Percentiles rank a stretch among this genome's conserved stretches.
Evolutionary conservation across 345 rosid genomes (phyloP).

Genomic region (Syzygium grande): DNA sequence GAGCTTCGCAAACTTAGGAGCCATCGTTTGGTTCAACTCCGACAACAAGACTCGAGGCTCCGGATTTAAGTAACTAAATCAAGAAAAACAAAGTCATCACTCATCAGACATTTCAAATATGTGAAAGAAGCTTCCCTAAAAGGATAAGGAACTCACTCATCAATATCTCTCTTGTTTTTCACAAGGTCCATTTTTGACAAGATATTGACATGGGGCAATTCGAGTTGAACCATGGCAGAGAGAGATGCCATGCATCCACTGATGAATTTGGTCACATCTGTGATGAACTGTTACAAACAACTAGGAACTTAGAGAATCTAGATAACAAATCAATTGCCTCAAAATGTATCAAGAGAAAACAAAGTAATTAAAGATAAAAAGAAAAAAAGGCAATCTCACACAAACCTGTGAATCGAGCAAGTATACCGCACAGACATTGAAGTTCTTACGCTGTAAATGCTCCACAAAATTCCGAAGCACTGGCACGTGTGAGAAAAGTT

Average conservation of each 20-base stretch:
- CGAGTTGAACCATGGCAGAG: slow-evolving; percentile 93
- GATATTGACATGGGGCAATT: slow-evolving; percentile 80
- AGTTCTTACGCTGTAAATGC: slow-evolving; percentile 77
- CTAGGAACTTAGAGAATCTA: background rate
- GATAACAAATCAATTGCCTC: background rate
- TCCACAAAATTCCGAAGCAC: slow-evolving; percentile 84
- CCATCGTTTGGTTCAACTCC: slow-evolving; percentile 72
- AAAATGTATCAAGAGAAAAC: background rate
- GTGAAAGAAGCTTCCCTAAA: background rate
- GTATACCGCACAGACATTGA: slow-evolving; percentile 78
- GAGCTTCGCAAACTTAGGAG: slow-evolving; percentile 66
- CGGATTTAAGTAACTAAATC: slow-evolving; percentile 70
- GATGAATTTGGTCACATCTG: slow-evolving; percentile 85
- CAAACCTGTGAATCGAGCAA: slow-evolving; percentile 93
- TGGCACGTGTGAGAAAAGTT: slow-evolving; percentile 83
- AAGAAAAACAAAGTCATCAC: slow-evolving; percentile 1
- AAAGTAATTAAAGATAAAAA: background rate
- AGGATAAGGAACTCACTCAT: slow-evolving; percentile 35
- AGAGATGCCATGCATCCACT: slow-evolving; percentile 98
- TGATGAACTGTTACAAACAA: slow-evolving; percentile 54
- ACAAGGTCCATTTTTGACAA: slow-evolving; percentile 94
- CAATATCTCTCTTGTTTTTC: slow-evolving; percentile 55
- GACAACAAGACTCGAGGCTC: slow-evolving; percentile 58
- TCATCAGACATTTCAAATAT: background rate
- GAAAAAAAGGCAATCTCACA: background rate